Conservation (phyloP, 768 basidiomycete species). For the Stropharia rugosoannulata region DNA sequence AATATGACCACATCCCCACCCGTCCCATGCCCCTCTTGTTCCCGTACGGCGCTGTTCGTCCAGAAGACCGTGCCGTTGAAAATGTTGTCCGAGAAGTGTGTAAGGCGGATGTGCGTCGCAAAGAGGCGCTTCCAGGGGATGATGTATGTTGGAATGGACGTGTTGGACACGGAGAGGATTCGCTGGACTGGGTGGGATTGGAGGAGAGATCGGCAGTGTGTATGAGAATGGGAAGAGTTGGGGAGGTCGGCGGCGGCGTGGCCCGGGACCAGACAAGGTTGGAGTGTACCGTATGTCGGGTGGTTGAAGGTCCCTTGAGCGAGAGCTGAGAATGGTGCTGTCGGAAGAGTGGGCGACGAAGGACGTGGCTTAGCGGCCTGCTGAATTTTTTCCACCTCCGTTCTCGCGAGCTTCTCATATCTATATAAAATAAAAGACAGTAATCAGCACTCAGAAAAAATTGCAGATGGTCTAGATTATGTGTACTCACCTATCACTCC, state of each 20-base stretch:
- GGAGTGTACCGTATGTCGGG: slow-evolving; percentile 32
- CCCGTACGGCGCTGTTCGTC: slow-evolving; percentile 31
- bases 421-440: slow-evolving; percentile 12
- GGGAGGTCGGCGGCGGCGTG: neutral
- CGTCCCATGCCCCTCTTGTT: slow-evolving; percentile 20
- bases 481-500: slow-evolving; percentile 32
- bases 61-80: slow-evolving; percentile 40
- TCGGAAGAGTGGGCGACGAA: slow-evolving; percentile 19
- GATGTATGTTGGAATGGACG: slow-evolving; percentile 31
- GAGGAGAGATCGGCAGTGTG: slow-evolving; percentile 22
- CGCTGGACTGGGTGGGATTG: slow-evolving; percentile 24
- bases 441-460: neutral
- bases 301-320: slow-evolving; percentile 29
- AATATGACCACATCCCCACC: slow-evolving; percentile 31
- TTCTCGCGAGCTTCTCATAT: slow-evolving; percentile 23
- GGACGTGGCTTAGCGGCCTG: slow-evolving; percentile 22
- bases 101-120: slow-evolving; percentile 34
- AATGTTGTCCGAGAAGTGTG: slow-evolving; percentile 35
- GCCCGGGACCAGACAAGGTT: slow-evolving; percentile 31
- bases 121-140: slow-evolving; percentile 33
- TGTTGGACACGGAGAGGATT: slow-evolving; percentile 25
- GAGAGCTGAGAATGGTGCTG: slow-evolving; percentile 21
- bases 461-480: neutral
- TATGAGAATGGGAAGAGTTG: neutral
- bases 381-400: slow-evolving; percentile 20